Percentiles rank a stretch among this genome's conserved stretches.
These are phyloP conservation scores for Dorcoceras hygrometricum DNA, from an alignment of 257 asterid genomes.

Conservation along the genomic window DNA sequence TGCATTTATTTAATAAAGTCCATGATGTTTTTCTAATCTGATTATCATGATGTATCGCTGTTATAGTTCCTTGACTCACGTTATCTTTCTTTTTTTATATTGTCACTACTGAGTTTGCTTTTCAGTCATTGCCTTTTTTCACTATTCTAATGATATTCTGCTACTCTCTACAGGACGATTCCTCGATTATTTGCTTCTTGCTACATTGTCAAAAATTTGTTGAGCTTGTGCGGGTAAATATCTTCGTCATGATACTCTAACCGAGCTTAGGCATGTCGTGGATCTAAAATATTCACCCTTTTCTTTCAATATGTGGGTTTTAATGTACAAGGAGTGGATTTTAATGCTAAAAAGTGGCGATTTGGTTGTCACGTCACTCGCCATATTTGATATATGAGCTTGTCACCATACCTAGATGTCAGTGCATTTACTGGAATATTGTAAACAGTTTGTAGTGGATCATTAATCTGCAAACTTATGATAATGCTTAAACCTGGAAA, in stretches of 20 bases:
- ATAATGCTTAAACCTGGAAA: neutral
- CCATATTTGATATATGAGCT: neutral
- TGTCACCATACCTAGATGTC: too few species aligned
- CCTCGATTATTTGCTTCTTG: slow-evolving; percentile 71
- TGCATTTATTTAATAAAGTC: neutral
- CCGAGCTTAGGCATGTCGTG: neutral
- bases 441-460: neutral
- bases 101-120: slow-evolving; percentile 14
- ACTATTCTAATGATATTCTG: slow-evolving; percentile 21
- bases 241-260: slow-evolving; percentile 18
- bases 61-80: neutral
- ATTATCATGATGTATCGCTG: slow-evolving; percentile 3
- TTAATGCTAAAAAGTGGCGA: neutral
- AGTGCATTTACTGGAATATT: neutral
- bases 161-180: slow-evolving; percentile 57
- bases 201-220: slow-evolving; percentile 83
- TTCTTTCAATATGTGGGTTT: neutral
- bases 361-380: neutral
- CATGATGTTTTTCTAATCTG: neutral
- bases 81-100: neutral
- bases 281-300: neutral
- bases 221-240: slow-evolving; percentile 81
- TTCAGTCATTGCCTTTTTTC: slow-evolving; percentile 11
- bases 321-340: neutral
- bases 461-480: neutral